Conservation (phyloP, 306 rosid genomes). For the Ceratonia siliqua region DNA sequence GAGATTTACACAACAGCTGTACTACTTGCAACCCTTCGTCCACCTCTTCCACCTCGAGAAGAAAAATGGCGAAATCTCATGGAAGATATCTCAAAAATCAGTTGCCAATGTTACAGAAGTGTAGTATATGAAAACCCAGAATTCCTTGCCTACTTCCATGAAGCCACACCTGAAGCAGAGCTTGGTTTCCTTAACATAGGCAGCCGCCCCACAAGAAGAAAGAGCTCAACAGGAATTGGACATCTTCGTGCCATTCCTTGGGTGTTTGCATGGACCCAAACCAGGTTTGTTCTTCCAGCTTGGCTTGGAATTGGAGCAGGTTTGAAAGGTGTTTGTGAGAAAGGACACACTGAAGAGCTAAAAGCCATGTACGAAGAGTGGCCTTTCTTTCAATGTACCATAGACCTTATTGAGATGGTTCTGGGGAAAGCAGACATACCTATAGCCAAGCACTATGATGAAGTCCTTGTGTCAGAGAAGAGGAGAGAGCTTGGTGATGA, state of each 20-base stretch:
- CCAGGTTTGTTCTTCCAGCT: slow-evolving; percentile 90
- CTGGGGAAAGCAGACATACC: slow-evolving; percentile 85
- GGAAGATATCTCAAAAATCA: slow-evolving; percentile 87
- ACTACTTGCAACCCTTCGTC: slow-evolving; percentile 92
- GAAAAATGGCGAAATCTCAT: slow-evolving; percentile 84
- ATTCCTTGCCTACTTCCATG: slow-evolving; percentile 84
- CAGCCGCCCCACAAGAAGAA: slow-evolving; percentile 90
- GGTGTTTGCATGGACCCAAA: slow-evolving; percentile 98
- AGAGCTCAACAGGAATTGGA: slow-evolving; percentile 70
- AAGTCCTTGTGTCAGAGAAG: slow-evolving; percentile 75
- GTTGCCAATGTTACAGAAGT: slow-evolving; percentile 75
- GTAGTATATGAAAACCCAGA: slow-evolving; percentile 85
- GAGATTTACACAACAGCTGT: slow-evolving; percentile 95
- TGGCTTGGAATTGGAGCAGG: slow-evolving; percentile 99
- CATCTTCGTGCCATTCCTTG: slow-evolving; percentile 95
- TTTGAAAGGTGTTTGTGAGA: slow-evolving; percentile 73
- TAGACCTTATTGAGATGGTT: slow-evolving; percentile 97
- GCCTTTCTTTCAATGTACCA: slow-evolving; percentile 87
- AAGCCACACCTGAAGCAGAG: slow-evolving; percentile 97
- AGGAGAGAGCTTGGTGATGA: slow-evolving; percentile 66
- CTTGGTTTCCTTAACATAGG: slow-evolving; percentile 97
- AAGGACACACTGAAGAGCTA: slow-evolving; percentile 78
- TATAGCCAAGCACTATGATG: slow-evolving; percentile 93
- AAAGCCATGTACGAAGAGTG: slow-evolving; percentile 86
- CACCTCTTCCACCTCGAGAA: slow-evolving; percentile 83